Evolutionary conservation across 192 early-diverging fungal species (phyloP).

Genomic region (Coemansia guatemalensis): DNA sequence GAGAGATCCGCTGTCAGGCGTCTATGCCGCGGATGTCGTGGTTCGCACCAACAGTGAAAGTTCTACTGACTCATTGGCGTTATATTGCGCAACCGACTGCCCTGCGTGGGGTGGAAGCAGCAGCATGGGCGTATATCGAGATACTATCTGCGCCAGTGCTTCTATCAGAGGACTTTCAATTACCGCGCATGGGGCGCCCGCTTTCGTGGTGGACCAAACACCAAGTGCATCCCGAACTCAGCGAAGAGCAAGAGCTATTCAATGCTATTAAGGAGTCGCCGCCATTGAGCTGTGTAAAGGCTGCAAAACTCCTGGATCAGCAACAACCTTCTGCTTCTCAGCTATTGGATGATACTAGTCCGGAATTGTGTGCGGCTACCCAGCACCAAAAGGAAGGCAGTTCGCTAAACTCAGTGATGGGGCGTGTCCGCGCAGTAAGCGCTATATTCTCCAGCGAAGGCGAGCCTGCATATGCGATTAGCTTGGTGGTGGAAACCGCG

Average conservation of each 20-base stretch:
- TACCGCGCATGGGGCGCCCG: slow-evolving; percentile 7
- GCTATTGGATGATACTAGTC: background rate
- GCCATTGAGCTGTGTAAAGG: slow-evolving; percentile 2
- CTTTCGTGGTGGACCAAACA: slow-evolving; percentile 34
- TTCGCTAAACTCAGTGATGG: slow-evolving; percentile 10
- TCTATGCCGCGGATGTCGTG: slow-evolving; percentile 18
- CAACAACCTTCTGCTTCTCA: background rate
- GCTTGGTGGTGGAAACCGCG: slow-evolving; percentile 15
- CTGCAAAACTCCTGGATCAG: slow-evolving; percentile 4
- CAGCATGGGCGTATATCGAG: slow-evolving; percentile 30
- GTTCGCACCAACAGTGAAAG: slow-evolving; percentile 14
- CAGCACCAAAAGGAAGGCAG: background rate
- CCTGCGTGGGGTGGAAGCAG: slow-evolving; percentile 7
- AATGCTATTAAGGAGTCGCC: slow-evolving; percentile 8
- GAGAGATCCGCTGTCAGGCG: slow-evolving; percentile 26
- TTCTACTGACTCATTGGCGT: slow-evolving; percentile 36
- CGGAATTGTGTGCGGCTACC: background rate
- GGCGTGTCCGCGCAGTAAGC: slow-evolving; percentile 21
- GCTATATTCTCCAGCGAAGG: slow-evolving; percentile 5
- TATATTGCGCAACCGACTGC: slow-evolving; percentile 16
- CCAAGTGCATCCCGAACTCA: slow-evolving; percentile 26
- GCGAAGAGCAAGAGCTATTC: slow-evolving; percentile 13
- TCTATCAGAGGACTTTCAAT: slow-evolving; percentile 2
- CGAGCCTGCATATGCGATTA: slow-evolving; percentile 16
- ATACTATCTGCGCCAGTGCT: slow-evolving; percentile 27